Conservation (phyloP, 257 asterid genomes). For the Solanum raphanifolium region DNA sequence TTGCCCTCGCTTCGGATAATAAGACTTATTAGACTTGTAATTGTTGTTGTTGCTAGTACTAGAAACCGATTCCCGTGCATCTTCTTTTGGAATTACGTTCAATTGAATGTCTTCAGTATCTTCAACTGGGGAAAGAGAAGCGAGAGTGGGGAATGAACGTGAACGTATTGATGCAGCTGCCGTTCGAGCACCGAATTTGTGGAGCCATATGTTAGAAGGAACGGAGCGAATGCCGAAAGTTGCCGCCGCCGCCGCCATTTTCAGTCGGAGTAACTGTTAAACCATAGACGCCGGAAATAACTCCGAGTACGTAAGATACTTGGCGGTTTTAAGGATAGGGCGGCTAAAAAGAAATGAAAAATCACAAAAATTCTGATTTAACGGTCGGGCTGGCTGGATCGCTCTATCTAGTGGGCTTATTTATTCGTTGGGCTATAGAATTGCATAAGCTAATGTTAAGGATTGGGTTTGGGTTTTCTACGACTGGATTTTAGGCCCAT, state of each 20-base stretch:
- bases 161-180: background rate
- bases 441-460: background rate
- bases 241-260: conserved; percentile 26
- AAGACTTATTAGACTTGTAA: conserved; percentile 1
- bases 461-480: background rate
- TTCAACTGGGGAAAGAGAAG: conserved; percentile 27
- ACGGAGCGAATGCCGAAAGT: conserved; percentile 37
- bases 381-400: background rate
- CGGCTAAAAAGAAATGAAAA: background rate
- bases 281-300: background rate
- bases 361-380: background rate
- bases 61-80: background rate
- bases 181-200: conserved; percentile 16
- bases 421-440: background rate
- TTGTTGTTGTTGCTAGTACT: background rate
- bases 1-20: conserved; percentile 83
- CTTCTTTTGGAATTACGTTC: background rate
- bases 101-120: conserved; percentile 27
- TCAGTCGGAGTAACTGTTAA: background rate
- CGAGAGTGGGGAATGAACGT: conserved; percentile 24
- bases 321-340: background rate
- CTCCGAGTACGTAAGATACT: background rate
- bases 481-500: background rate
- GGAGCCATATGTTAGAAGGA: conserved; percentile 34
- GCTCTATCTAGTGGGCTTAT: background rate